Percentiles rank a stretch among this genome's conserved stretches.
phyloP scores from a whole-genome alignment of 163 green algal species.

The Scenedesmus sp. region DNA sequence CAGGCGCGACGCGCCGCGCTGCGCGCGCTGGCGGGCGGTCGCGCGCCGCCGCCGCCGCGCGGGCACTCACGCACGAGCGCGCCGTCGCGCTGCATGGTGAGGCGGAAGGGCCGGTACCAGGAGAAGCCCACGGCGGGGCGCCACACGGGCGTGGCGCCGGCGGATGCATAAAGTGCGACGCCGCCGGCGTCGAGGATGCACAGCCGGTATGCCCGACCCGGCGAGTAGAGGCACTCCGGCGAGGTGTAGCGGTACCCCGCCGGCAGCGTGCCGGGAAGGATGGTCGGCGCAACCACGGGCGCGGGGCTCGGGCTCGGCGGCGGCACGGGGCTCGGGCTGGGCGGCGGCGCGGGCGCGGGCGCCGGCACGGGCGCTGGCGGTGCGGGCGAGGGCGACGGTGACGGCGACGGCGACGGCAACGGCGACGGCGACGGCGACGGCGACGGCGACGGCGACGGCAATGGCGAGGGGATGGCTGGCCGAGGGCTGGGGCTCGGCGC shows the following conservation, averaged over 20 bases:
- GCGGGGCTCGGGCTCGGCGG: too few species aligned
- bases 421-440: neutral
- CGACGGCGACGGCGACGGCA: neutral
- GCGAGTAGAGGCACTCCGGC: conserved; percentile 21
- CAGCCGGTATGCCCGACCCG: neutral
- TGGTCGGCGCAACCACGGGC: too few species aligned
- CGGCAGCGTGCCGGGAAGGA: conserved; percentile 14
- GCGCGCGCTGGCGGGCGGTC: too few species aligned
- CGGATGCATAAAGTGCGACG: conserved; percentile 13
- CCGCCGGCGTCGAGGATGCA: conserved; percentile 18
- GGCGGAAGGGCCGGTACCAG: too few species aligned
- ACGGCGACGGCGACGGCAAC: neutral
- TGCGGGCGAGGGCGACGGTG: neutral
- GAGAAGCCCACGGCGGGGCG: too few species aligned
- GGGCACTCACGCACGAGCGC: too few species aligned
- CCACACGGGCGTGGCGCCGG: too few species aligned
- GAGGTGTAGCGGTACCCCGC: conserved; percentile 6
- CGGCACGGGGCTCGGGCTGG: neutral
- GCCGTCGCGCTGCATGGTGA: too few species aligned
- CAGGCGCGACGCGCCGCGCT: too few species aligned
- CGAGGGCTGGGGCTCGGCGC: neutral
- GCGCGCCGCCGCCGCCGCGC: too few species aligned
- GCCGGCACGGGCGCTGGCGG: neutral
- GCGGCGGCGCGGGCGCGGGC: neutral
- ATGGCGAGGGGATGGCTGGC: neutral